Evolutionary conservation across 371 early-diverging fungal species (phyloP).

Genomic region (Mucor plumbeus): DNA sequence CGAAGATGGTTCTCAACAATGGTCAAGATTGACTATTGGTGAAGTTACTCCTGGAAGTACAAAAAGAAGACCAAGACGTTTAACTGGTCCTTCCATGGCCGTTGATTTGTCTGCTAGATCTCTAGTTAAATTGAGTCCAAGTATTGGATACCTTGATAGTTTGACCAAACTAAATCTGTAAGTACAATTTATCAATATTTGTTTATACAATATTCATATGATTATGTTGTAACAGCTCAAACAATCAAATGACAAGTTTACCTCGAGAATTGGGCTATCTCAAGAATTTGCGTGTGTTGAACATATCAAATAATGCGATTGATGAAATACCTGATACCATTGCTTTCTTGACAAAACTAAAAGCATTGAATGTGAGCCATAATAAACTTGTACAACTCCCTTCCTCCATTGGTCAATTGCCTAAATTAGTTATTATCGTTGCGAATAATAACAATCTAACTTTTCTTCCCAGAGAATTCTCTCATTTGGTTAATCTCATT

Average conservation of each 20-base stretch:
- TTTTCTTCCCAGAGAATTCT: slow-evolving; percentile 52
- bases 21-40: slow-evolving; percentile 29
- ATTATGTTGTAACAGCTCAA: slow-evolving; percentile 23
- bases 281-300: slow-evolving; percentile 30
- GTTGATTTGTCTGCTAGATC: slow-evolving; percentile 29
- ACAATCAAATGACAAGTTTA: slow-evolving; percentile 36
- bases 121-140: slow-evolving; percentile 32
- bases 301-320: slow-evolving; percentile 33
- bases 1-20: slow-evolving; percentile 11
- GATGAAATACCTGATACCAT: slow-evolving; percentile 39
- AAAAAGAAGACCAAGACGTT: slow-evolving; percentile 19
- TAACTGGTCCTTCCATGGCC: slow-evolving; percentile 30
- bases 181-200: slow-evolving; percentile 7
- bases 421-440: slow-evolving; percentile 62
- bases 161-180: slow-evolving; percentile 40
- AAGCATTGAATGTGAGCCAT: slow-evolving; percentile 44
- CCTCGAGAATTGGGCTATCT: slow-evolving; percentile 34
- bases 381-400: slow-evolving; percentile 67
- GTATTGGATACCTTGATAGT: slow-evolving; percentile 30
- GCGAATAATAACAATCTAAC: slow-evolving; percentile 53
- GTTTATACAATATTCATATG: not conserved
- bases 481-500: slow-evolving; percentile 56
- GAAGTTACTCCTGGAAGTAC: slow-evolving; percentile 17
- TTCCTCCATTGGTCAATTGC: slow-evolving; percentile 63
- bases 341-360: slow-evolving; percentile 28